phyloP scores from a whole-genome alignment of 352 stramenopile genomes.

The Phytophthora nicotianae region DNA sequence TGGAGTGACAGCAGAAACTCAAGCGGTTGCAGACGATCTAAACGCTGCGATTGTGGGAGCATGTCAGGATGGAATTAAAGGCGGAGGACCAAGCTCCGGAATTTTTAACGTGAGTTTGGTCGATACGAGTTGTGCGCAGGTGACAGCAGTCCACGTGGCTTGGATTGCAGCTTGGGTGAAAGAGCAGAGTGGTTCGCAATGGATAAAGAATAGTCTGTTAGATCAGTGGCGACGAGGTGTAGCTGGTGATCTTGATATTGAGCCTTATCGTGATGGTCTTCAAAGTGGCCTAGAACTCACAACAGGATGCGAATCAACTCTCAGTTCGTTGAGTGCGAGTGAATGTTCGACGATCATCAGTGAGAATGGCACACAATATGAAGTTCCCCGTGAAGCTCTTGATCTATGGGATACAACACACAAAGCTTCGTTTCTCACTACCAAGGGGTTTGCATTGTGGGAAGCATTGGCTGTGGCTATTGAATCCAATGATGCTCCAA shows the following conservation, averaged over 20 bases:
- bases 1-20: conserved; percentile 1
- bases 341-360: conserved; percentile 40
- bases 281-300: conserved; percentile 63
- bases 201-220: conserved; percentile 51
- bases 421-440: conserved; percentile 48
- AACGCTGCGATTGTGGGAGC: conserved; percentile 41
- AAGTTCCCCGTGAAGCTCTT: conserved; percentile 48
- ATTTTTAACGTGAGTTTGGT: conserved; percentile 58
- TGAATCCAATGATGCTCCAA: conserved; percentile 12
- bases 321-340: conserved; percentile 13
- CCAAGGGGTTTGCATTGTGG: conserved; percentile 51
- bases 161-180: conserved; percentile 48
- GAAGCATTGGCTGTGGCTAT: conserved; percentile 32
- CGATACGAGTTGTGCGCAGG: conserved; percentile 29
- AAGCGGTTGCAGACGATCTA: conserved; percentile 32
- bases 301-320: conserved; percentile 34
- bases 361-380: conserved; percentile 44
- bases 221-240: conserved; percentile 71
- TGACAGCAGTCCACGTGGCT: conserved; percentile 42
- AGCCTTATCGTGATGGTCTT: conserved; percentile 56
- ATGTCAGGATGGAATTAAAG: conserved; percentile 28
- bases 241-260: conserved; percentile 51
- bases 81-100: conserved; percentile 41
- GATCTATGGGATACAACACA: conserved; percentile 49
- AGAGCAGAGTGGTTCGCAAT: conserved; percentile 20